These are phyloP conservation scores for Coprinopsis marcescibilis DNA, from an alignment of 768 basidiomycete genomes.

Conservation along the genomic window DNA sequence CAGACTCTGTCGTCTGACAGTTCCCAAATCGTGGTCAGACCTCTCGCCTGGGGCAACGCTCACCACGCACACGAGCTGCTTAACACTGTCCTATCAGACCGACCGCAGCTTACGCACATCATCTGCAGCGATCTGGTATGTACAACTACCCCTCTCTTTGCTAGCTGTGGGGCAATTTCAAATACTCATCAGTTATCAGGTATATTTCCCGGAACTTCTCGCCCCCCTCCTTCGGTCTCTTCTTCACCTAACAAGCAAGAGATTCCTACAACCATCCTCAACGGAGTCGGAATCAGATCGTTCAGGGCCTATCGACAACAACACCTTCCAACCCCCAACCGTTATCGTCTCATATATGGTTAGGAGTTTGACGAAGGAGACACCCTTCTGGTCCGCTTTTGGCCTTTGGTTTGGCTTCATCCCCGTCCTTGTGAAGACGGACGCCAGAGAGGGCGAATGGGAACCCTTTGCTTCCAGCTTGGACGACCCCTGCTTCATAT, in stretches of 20 bases:
- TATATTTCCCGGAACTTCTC: slow-evolving; percentile 82
- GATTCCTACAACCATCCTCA: slow-evolving; percentile 26
- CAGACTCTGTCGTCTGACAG: slow-evolving; percentile 25
- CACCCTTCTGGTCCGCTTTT: slow-evolving; percentile 73
- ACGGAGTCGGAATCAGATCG: too few relatives aligned
- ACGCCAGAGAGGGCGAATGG: slow-evolving; percentile 24
- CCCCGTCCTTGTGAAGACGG: slow-evolving; percentile 41
- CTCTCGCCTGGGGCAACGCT: slow-evolving; percentile 66
- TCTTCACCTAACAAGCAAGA: slow-evolving; percentile 61
- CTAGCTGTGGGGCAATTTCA: not conserved
- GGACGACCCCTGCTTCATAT: slow-evolving; percentile 50
- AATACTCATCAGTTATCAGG: slow-evolving; percentile 32
- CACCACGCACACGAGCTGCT: slow-evolving; percentile 28
- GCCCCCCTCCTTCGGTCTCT: slow-evolving; percentile 72
- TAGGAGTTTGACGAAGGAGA: slow-evolving; percentile 66
- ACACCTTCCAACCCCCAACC: too few relatives aligned
- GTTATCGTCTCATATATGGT: slow-evolving; percentile 74
- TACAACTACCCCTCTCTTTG: slow-evolving; percentile 12
- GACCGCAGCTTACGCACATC: slow-evolving; percentile 48
- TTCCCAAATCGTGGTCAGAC: slow-evolving; percentile 31
- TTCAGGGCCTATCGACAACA: too few relatives aligned
- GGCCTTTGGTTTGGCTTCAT: slow-evolving; percentile 70
- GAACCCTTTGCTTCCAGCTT: slow-evolving; percentile 34
- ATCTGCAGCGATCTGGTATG: slow-evolving; percentile 81
- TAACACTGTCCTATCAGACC: not conserved